These are phyloP conservation scores for Tetrahymena malaccensis DNA, from an alignment of 73 alveolate genomes.

Conservation along the genomic window DNA sequence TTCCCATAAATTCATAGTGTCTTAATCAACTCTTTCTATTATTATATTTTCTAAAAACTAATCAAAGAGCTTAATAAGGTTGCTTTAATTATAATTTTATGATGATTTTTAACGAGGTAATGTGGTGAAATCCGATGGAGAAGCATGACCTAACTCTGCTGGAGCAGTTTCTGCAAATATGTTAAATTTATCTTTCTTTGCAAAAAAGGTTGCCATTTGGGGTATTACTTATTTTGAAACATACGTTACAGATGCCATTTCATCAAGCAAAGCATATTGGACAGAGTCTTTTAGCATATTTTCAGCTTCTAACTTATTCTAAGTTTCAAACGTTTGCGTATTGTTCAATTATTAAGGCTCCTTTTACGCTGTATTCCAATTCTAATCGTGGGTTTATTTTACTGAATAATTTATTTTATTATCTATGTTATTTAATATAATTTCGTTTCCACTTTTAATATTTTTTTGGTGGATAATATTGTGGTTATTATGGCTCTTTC, in stretches of 20 bases:
- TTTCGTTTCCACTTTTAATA: not conserved
- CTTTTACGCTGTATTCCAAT: not conserved
- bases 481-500: not conserved
- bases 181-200: not conserved
- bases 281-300: not conserved
- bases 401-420: not conserved
- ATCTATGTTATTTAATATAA: not conserved
- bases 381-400: not conserved
- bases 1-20: not conserved
- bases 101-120: not conserved
- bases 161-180: not conserved
- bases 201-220: not conserved
- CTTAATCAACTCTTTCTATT: not conserved
- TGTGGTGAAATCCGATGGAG: not conserved
- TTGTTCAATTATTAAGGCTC: not conserved
- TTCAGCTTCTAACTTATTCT: not conserved
- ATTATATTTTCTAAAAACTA: not conserved
- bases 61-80: not conserved
- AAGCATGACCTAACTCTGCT: not conserved
- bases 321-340: not conserved
- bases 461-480: not conserved
- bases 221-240: not conserved
- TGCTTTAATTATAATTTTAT: not conserved
- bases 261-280: not conserved
- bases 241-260: not conserved